Conservation (phyloP, 164 flowering plant genomes). For the Chimonanthus praecox region DNA sequence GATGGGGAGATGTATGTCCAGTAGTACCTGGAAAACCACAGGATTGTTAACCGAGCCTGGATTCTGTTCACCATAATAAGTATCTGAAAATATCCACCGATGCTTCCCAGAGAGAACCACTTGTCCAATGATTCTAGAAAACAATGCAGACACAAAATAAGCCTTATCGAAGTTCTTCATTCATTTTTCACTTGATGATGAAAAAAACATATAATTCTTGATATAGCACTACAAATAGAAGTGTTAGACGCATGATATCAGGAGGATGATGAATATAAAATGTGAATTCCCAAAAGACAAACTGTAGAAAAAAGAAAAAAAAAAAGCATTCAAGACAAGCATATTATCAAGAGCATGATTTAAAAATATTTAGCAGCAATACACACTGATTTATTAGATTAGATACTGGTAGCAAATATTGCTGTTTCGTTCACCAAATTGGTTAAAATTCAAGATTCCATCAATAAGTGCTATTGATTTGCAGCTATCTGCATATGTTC, state of each 20-base stretch:
- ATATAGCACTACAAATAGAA: neutral
- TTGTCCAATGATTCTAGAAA: slow-evolving; percentile 52
- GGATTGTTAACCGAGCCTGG: slow-evolving; percentile 20
- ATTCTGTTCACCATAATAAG: slow-evolving; percentile 24
- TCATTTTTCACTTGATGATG: neutral
- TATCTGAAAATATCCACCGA: slow-evolving; percentile 54
- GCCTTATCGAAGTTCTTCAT: neutral
- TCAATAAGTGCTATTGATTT: too few relatives aligned
- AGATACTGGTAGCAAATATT: neutral
- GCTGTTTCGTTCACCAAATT: neutral
- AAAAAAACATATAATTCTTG: neutral
- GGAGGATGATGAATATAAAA: neutral
- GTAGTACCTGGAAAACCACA: slow-evolving; percentile 40
- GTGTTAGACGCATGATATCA: neutral
- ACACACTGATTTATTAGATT: neutral
- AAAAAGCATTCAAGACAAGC: neutral
- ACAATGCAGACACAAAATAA: slow-evolving; percentile 11
- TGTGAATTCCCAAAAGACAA: neutral
- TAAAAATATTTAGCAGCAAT: neutral
- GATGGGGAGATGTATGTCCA: neutral
- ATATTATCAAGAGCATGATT: too few relatives aligned
- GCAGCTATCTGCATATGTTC: too few relatives aligned
- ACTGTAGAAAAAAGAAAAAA: neutral
- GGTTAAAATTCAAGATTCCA: neutral
- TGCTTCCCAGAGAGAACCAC: slow-evolving; percentile 58